Evolutionary conservation across 2,329 filamentous ascomycete genomes (phyloP), one percentile per base, ranked within the genome.

Genomic region (Xylaria sp.): DNA sequence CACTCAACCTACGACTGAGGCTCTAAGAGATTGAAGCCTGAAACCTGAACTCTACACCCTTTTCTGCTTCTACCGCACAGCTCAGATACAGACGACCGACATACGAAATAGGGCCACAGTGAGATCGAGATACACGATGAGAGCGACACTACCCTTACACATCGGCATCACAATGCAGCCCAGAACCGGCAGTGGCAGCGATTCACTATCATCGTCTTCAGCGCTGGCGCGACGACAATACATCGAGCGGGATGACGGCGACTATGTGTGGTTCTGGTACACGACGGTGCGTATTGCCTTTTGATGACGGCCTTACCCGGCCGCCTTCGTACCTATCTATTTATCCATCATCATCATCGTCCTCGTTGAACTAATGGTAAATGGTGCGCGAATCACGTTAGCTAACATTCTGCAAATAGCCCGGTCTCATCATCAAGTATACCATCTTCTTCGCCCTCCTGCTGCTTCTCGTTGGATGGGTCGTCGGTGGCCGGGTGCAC

Each of bases 341-440:
- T 5, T 3, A 28, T 28, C 28, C 28, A 28, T 28, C 28, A 4
- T 58, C 8, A 15, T 43, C 10, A 9, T 49, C 12, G 20, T 9
- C 23, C 0, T 25, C 2, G 2, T 18, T 1, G 15, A n/a, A 25
- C 3, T 5, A 28, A 28, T 28, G 28, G 28, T 28, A 28, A 28
- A 2, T 2, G 28, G 8, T 25, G 23, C 7, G 20, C 8, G 6
- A 46, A 2, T 13, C 15, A 52, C 9, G 4, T 12, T 33, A 39
- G 20, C 55, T 61, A 15, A 67, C 59, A n/a, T 36, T 39, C 3
- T 4, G 5, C 7, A 10, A 23, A 54, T 69, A 92, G 89, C 86
- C 85, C 43, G 90, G 89, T 66, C 80, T 86, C 65, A 90, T 90
- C 67, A 83, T 94, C 75, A 92, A 93, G 80, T 95, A 92, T 88